Percentiles rank a stretch among this genome's conserved stretches.
phyloP scores from a whole-genome alignment of 2,329 filamentous ascomycete genomes.

The Cordyceps sp. region DNA sequence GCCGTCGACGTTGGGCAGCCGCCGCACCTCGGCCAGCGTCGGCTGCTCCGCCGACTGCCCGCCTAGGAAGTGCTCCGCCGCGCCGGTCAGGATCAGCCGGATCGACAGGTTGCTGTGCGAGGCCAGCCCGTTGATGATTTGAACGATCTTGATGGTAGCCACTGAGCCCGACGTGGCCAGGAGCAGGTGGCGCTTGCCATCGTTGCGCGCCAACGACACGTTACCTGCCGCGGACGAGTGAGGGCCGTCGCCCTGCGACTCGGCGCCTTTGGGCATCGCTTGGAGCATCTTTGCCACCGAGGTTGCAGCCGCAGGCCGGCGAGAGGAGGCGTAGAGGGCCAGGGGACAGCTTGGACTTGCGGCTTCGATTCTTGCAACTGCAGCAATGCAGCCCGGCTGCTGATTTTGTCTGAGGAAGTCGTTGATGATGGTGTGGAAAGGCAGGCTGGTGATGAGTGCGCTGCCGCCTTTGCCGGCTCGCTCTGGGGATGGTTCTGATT shows the following conservation, averaged over 20 bases:
- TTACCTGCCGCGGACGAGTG: slow-evolving; percentile 11
- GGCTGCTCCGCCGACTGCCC: slow-evolving; percentile 70
- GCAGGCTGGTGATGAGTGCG: too few species aligned
- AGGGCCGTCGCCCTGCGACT: slow-evolving; percentile 1
- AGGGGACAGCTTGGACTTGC: background rate
- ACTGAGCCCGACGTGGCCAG: slow-evolving; percentile 38
- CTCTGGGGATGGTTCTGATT: too few species aligned
- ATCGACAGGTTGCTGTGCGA: slow-evolving; percentile 48
- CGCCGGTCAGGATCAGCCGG: slow-evolving; percentile 64
- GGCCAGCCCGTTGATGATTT: slow-evolving; percentile 44
- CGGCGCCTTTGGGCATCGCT: background rate
- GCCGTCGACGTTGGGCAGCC: slow-evolving; percentile 56
- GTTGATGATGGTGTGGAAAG: too few species aligned
- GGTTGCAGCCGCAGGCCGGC: too few species aligned
- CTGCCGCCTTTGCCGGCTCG: too few species aligned
- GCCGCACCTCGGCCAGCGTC: slow-evolving; percentile 36
- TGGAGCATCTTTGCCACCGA: background rate
- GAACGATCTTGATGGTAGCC: slow-evolving; percentile 72
- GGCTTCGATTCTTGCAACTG: too few species aligned
- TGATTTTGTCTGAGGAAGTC: too few species aligned
- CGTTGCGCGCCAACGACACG: slow-evolving; percentile 15
- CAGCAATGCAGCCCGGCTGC: too few species aligned
- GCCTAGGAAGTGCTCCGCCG: slow-evolving; percentile 57
- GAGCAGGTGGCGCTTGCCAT: slow-evolving; percentile 25
- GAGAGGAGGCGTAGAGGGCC: background rate